phyloP scores from a whole-genome alignment of 495 filamentous ascomycete species.

The Neurospora sp. region DNA sequence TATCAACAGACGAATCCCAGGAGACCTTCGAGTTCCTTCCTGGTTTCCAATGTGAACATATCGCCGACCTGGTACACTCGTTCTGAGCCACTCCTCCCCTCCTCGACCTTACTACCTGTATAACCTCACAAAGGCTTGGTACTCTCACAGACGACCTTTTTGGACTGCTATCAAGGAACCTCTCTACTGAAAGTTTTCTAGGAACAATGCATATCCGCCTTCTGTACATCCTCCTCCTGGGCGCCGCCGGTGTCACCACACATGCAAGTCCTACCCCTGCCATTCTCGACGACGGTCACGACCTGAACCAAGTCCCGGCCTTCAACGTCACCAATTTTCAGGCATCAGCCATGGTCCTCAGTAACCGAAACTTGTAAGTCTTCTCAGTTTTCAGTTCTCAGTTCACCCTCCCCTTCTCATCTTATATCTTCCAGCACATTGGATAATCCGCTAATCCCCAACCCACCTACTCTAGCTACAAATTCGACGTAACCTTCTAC shows the following conservation, averaged over 20 bases:
- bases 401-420: background rate
- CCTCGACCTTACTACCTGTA: background rate
- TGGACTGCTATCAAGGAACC: background rate
- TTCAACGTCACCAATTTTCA: constrained; percentile 15
- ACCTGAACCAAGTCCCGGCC: constrained; percentile 2
- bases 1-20: background rate
- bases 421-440: background rate
- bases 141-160: background rate
- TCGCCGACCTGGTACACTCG: background rate
- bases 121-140: background rate
- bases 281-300: background rate
- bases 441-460: background rate
- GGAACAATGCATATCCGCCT: background rate
- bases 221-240: background rate
- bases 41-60: background rate
- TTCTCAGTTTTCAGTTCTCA: background rate
- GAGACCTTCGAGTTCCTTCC: background rate
- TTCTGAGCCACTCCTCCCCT: background rate
- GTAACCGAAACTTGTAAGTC: constrained; percentile 16
- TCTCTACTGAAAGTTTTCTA: background rate
- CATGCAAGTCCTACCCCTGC: background rate
- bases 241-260: background rate
- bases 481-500: constrained; percentile 13
- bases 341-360: constrained; percentile 13
- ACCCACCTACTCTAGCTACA: constrained; percentile 5